Conservation (phyloP, 164 flowering plant genomes). For the Vitis rupestris region DNA sequence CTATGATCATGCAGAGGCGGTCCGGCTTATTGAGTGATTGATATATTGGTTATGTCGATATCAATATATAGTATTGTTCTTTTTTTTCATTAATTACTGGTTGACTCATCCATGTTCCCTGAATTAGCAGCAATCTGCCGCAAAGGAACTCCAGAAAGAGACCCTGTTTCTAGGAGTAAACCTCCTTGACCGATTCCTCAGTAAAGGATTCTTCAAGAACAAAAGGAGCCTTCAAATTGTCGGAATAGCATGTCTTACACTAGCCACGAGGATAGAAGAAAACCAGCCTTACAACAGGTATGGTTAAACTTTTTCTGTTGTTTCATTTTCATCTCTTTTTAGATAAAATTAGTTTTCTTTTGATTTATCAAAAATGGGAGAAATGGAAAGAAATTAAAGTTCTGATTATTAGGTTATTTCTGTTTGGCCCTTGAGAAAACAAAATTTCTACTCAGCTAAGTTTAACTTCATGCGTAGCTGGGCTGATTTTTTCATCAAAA, state of each 20-base stretch:
- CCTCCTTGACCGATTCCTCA: conserved; percentile 73
- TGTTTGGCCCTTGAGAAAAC: too few relatives aligned
- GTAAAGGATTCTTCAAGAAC: conserved; percentile 70
- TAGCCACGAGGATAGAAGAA: conserved; percentile 93
- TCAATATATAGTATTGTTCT: background rate
- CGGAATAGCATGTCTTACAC: conserved; percentile 83
- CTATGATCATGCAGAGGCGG: too few relatives aligned
- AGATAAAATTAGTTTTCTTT: background rate
- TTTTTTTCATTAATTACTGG: background rate
- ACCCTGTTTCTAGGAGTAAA: conserved; percentile 77
- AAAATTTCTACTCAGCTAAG: too few relatives aligned
- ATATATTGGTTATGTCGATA: background rate
- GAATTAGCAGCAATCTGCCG: conserved; percentile 50
- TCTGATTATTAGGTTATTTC: too few relatives aligned
- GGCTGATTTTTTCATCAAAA: too few relatives aligned
- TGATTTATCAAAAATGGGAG: too few relatives aligned
- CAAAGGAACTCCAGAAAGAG: conserved; percentile 59
- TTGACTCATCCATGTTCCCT: conserved; percentile 6
- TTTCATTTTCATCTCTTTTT: background rate
- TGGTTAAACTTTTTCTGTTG: background rate
- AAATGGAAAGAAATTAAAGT: too few relatives aligned
- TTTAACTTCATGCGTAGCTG: too few relatives aligned
- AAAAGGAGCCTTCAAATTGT: conserved; percentile 61
- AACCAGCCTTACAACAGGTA: conserved; percentile 89
- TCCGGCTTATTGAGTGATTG: background rate